Evolutionary conservation across 177 flowering plant genomes (phyloP).

Genomic region (Telopea speciosissima): DNA sequence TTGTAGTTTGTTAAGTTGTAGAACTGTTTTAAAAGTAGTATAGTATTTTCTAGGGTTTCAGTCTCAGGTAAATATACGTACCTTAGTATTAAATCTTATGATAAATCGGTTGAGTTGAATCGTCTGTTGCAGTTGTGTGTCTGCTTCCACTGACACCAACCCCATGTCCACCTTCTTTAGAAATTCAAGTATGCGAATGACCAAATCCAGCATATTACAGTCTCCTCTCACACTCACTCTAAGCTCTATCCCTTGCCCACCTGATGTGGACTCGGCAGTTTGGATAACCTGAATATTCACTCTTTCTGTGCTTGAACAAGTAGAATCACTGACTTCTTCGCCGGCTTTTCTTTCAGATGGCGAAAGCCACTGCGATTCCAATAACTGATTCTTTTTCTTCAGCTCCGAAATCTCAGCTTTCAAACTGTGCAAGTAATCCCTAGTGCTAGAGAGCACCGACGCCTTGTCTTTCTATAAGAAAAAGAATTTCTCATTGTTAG

Average conservation of each 20-base stretch:
- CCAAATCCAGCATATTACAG: slow-evolving; percentile 12
- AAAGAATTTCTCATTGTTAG: neutral
- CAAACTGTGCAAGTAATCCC: slow-evolving; percentile 42
- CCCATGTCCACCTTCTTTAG: slow-evolving; percentile 23
- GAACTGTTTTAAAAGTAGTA: too few relatives aligned
- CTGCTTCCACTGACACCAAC: slow-evolving; percentile 35
- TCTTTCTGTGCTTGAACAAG: slow-evolving; percentile 14
- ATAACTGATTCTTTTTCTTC: slow-evolving; percentile 29
- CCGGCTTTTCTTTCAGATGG: slow-evolving; percentile 4
- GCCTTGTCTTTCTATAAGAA: slow-evolving; percentile 65
- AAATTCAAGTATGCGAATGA: slow-evolving; percentile 30
- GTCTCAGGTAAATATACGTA: too few relatives aligned
- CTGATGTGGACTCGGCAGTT: slow-evolving; percentile 28
- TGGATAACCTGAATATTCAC: slow-evolving; percentile 24
- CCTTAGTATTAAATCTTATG: slow-evolving; percentile 36
- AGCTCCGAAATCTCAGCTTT: slow-evolving; percentile 50
- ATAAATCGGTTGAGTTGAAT: slow-evolving; percentile 8
- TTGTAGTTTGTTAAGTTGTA: too few relatives aligned
- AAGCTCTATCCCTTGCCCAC: slow-evolving; percentile 34
- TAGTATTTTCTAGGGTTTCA: too few relatives aligned
- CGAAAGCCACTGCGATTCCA: slow-evolving; percentile 34
- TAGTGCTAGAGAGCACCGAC: slow-evolving; percentile 46
- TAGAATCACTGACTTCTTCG: slow-evolving; percentile 3
- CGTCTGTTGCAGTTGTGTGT: slow-evolving; percentile 13
- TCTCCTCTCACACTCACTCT: slow-evolving; percentile 28